Conservation (phyloP, 2,329 filamentous ascomycete genomes). For the Magnaporthiopsis poae region DNA sequence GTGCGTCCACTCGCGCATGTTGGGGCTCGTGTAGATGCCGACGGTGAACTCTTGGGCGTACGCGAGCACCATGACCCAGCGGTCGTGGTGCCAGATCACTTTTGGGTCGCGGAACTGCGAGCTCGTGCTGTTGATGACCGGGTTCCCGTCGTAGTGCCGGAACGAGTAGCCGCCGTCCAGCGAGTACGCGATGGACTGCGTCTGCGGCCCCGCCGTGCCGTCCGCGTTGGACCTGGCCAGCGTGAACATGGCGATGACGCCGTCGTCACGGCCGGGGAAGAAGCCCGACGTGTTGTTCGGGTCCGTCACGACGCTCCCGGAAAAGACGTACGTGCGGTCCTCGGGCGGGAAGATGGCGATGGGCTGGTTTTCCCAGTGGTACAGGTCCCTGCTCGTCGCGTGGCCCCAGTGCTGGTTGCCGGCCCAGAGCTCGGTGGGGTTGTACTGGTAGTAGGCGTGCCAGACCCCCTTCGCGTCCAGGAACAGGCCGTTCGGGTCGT, state of each 20-base stretch:
- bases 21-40: constrained; percentile 50
- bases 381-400: constrained; percentile 51
- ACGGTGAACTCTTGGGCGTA: constrained; percentile 46
- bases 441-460: constrained; percentile 55
- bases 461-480: constrained; percentile 46
- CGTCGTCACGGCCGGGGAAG: constrained; percentile 38
- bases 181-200: constrained; percentile 53
- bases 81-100: constrained; percentile 46
- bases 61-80: constrained; percentile 50
- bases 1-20: constrained; percentile 54
- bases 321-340: constrained; percentile 36
- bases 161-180: constrained; percentile 53
- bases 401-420: constrained; percentile 61
- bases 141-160: constrained; percentile 48
- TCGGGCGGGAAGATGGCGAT: constrained; percentile 48
- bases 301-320: constrained; percentile 50
- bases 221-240: constrained; percentile 25
- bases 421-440: constrained; percentile 18
- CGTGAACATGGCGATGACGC: constrained; percentile 51
- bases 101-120: constrained; percentile 53
- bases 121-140: constrained; percentile 47
- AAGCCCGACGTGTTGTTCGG: constrained; percentile 56
- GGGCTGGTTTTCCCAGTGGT: constrained; percentile 51
- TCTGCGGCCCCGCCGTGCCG: constrained; percentile 35
- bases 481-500: constrained; percentile 24